Conservation (phyloP, 352 stramenopile species). For the Pythium graminicola region DNA sequence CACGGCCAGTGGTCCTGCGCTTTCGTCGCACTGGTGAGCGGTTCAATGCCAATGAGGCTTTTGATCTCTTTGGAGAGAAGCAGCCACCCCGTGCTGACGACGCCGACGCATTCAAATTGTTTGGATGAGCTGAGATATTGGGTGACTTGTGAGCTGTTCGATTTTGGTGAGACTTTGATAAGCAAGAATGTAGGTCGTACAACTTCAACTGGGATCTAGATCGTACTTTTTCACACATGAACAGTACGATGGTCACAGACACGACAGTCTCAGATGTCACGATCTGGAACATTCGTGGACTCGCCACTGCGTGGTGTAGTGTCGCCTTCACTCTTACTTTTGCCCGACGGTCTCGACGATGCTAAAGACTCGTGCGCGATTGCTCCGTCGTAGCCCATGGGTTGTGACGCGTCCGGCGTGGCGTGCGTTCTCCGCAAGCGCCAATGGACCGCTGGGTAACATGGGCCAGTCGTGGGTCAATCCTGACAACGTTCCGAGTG, state of each 20-base stretch:
- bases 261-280: not conserved
- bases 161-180: too few relatives aligned
- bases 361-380: conserved; percentile 2
- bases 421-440: not conserved
- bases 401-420: not conserved
- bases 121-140: conserved; percentile 15
- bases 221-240: not conserved
- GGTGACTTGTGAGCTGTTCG: too few relatives aligned
- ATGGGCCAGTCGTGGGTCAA: conserved; percentile 54
- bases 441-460: not conserved
- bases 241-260: conserved; percentile 1
- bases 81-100: conserved; percentile 6
- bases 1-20: conserved; percentile 62
- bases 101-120: conserved; percentile 16
- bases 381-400: not conserved
- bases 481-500: conserved; percentile 69
- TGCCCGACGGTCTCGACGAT: not conserved
- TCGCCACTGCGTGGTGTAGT: not conserved
- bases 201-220: conserved; percentile 11
- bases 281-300: conserved; percentile 13
- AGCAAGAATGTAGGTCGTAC: not conserved
- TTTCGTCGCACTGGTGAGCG: conserved; percentile 46
- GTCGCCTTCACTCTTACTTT: not conserved
- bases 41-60: conserved; percentile 33
- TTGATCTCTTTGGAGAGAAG: conserved; percentile 65